phyloP scores from a whole-genome alignment of 2,329 filamentous ascomycete species.

The Cercospora sp. region DNA sequence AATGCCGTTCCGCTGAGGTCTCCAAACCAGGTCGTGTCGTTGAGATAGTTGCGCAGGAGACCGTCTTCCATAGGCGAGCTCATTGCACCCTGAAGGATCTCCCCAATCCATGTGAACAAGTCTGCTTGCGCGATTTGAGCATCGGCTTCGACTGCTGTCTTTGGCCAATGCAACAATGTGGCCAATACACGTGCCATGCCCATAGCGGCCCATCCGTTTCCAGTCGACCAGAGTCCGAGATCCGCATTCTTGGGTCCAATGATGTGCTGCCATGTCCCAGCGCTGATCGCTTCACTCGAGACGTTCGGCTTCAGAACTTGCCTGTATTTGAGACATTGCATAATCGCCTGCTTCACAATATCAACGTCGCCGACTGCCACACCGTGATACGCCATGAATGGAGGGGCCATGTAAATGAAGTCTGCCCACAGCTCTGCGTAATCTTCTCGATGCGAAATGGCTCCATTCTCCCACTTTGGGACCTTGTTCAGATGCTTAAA shows the following conservation, averaged over 20 bases:
- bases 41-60: conserved; percentile 23
- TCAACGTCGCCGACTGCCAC: conserved; percentile 42
- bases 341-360: conserved; percentile 41
- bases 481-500: conserved; percentile 44
- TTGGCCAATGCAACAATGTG: conserved; percentile 37
- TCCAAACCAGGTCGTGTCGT: conserved; percentile 44
- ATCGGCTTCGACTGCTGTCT: conserved; percentile 6
- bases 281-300: conserved; percentile 22
- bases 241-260: conserved; percentile 40
- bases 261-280: conserved; percentile 51
- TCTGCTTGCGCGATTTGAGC: conserved; percentile 18
- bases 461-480: conserved; percentile 42
- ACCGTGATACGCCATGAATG: conserved; percentile 51
- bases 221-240: conserved; percentile 49
- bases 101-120: conserved; percentile 41
- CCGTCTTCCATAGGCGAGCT: conserved; percentile 33
- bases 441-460: conserved; percentile 51
- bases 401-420: conserved; percentile 53
- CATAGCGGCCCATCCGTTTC: conserved; percentile 52
- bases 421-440: conserved; percentile 53
- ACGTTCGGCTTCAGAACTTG: conserved; percentile 41
- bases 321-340: conserved; percentile 49
- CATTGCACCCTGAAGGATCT: conserved; percentile 44
- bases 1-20: conserved; percentile 53
- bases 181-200: conserved; percentile 52